Evolutionary conservation across 2,329 filamentous ascomycete species (phyloP), one percentile per base, ranked within the genome.

Genomic region (Pseudogymnoascus sp.): DNA sequence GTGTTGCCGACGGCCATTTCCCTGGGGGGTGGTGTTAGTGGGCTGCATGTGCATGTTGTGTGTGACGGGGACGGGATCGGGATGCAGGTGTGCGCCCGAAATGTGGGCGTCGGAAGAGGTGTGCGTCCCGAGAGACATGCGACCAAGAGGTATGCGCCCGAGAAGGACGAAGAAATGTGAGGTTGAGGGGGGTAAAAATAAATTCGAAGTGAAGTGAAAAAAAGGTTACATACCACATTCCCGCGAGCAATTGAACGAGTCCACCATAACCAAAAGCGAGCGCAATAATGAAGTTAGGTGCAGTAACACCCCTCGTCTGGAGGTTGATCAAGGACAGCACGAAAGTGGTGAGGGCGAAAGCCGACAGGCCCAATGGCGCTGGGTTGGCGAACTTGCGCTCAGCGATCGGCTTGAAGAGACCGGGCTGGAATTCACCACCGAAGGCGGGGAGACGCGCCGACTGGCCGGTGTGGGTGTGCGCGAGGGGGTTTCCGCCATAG

Each of bases 1-100:
- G 84, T 86, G 75, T 87, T 86, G 44, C 83, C 83, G 28, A 84
- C 76, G 44, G 83, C 83, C 79, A 86, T 84, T 77, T 86, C 83
- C 82, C 82, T 84, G 66, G 42, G 35, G 11, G 13, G 15, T 35
- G 1, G 21, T n/a, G 38, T 64, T 31, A 57, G 26, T n/a, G n/a
- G n/a, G n/a, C 15, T 61, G 19, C 11, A 6, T 15, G 35, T 15
- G 17, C 8, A 15, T 11, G n/a, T 4, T n/a, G 9, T 40, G 38
- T 40, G n/a, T 19, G 38, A 40, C 38, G 8, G 38, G n/a, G n/a
- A 19, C n/a, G n/a, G 38, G 17, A 19, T 40, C 36, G 36, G 36
- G 36, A 9, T n/a, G n/a, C n/a, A n/a, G n/a, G n/a, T n/a, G n/a
- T n/a, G n/a, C n/a, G n/a, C n/a, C n/a, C n/a, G n/a, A n/a, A n/a